These are phyloP conservation scores for Xylaria multiplex DNA, from an alignment of 2,329 filamentous ascomycete species.

Conservation along the genomic window DNA sequence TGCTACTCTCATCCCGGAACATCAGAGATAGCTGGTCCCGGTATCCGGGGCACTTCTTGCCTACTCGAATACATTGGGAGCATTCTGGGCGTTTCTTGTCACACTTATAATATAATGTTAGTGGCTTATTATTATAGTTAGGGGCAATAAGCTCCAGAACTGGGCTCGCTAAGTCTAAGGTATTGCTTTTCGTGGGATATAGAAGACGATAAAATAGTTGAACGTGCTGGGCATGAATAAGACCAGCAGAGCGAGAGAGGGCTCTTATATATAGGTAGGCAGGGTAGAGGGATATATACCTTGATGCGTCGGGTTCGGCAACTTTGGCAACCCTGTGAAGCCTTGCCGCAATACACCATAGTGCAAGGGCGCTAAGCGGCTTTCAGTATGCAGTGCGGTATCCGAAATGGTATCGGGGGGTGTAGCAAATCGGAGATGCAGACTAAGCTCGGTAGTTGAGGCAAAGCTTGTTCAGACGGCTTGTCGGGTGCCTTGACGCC, in stretches of 20 bases:
- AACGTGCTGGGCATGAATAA: neutral
- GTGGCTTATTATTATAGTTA: constrained; percentile 10
- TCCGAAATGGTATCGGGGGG: constrained; percentile 38
- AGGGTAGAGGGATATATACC: constrained; percentile 48
- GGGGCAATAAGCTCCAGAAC: neutral
- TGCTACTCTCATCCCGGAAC: constrained; percentile 73
- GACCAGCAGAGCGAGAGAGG: constrained; percentile 12
- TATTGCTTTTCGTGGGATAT: neutral
- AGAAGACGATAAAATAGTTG: neutral
- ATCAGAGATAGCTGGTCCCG: constrained; percentile 71
- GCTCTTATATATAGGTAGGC: constrained; percentile 9
- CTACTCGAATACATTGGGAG: constrained; percentile 69
- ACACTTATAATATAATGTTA: constrained; percentile 56
- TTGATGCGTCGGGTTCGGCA: constrained; percentile 66
- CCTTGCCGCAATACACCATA: constrained; percentile 68
- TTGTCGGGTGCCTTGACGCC: constrained; percentile 37
- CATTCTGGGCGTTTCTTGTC: constrained; percentile 70
- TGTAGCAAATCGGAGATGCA: constrained; percentile 41
- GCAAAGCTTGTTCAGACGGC: constrained; percentile 38
- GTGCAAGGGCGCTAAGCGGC: constrained; percentile 40
- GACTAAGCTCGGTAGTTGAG: constrained; percentile 14
- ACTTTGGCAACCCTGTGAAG: constrained; percentile 64
- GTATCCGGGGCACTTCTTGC: constrained; percentile 71
- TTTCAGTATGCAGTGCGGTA: constrained; percentile 37
- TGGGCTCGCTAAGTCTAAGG: neutral